Conservation (phyloP, 2,329 filamentous ascomycete genomes). For the Monosporascus sp. region DNA sequence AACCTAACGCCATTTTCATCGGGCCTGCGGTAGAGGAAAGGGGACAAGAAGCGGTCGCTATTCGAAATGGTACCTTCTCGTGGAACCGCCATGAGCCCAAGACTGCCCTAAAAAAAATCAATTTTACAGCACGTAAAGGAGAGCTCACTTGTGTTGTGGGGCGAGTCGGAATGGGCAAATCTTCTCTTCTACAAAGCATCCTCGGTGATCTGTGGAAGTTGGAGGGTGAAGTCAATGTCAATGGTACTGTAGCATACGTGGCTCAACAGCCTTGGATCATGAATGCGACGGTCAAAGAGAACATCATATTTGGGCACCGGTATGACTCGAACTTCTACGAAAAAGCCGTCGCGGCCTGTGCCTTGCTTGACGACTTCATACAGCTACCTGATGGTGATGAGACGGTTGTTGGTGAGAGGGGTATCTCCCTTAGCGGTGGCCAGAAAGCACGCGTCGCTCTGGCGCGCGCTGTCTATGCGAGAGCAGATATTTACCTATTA, state of each 20-base stretch:
- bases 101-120: conserved; percentile 72
- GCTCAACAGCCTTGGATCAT: conserved; percentile 94
- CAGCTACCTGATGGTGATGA: conserved; percentile 93
- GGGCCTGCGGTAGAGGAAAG: conserved; percentile 65
- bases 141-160: conserved; percentile 91
- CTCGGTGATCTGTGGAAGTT: conserved; percentile 90
- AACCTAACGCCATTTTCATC: conserved; percentile 70
- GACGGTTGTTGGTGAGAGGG: conserved; percentile 92
- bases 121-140: conserved; percentile 85
- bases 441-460: conserved; percentile 92
- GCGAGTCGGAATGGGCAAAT: conserved; percentile 91
- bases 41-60: conserved; percentile 80
- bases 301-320: conserved; percentile 92
- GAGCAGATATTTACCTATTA: conserved; percentile 91
- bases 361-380: conserved; percentile 82
- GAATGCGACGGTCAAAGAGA: conserved; percentile 95
- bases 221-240: conserved; percentile 74
- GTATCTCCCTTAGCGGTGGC: conserved; percentile 91
- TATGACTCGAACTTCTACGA: conserved; percentile 95
- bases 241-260: conserved; percentile 83
- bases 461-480: conserved; percentile 89
- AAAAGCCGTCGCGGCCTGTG: conserved; percentile 85
- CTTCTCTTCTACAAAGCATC: conserved; percentile 81
- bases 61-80: conserved; percentile 83
- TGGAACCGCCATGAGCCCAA: conserved; percentile 81